These are phyloP conservation scores for Phytophthora sp. DNA, from an alignment of 352 stramenopile species.

Conservation along the genomic window DNA sequence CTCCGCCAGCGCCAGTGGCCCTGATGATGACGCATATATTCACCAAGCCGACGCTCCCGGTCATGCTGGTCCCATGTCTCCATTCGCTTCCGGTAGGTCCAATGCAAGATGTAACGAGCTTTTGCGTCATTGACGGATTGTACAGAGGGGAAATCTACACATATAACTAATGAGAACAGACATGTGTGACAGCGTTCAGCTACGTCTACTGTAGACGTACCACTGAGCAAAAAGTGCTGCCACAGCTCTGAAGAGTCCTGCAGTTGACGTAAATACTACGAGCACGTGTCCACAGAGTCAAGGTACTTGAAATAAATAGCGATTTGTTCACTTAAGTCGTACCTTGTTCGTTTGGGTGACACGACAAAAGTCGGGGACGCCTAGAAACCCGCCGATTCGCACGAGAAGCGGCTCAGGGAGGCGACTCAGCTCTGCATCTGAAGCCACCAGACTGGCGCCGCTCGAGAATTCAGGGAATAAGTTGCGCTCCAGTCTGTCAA, in stretches of 20 bases:
- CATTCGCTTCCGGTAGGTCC: slow-evolving; percentile 23
- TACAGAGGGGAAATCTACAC: slow-evolving; percentile 27
- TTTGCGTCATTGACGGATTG: slow-evolving; percentile 16
- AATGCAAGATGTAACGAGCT: slow-evolving; percentile 28
- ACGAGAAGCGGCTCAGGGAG: slow-evolving; percentile 42
- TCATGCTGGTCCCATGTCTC: slow-evolving; percentile 18
- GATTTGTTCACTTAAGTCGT: slow-evolving; percentile 1
- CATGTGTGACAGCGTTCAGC: neutral
- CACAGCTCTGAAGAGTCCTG: slow-evolving; percentile 35
- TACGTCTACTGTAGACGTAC: slow-evolving; percentile 17
- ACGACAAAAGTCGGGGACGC: slow-evolving; percentile 38
- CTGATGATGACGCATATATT: slow-evolving; percentile 11
- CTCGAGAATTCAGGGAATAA: slow-evolving; percentile 44
- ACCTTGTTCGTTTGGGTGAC: slow-evolving; percentile 51
- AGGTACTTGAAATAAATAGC: neutral
- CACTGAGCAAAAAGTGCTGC: slow-evolving; percentile 36
- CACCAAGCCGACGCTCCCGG: slow-evolving; percentile 10
- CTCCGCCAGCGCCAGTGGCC: slow-evolving; percentile 19
- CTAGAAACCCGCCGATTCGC: slow-evolving; percentile 40
- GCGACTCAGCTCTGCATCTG: slow-evolving; percentile 49
- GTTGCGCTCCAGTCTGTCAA: slow-evolving; percentile 47
- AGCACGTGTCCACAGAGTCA: neutral
- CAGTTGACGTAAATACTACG: slow-evolving; percentile 40
- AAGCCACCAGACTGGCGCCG: slow-evolving; percentile 6
- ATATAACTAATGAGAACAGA: neutral